These are phyloP conservation scores for Moelleriella libera DNA, from an alignment of 2,329 filamentous ascomycete genomes.

Conservation along the genomic window DNA sequence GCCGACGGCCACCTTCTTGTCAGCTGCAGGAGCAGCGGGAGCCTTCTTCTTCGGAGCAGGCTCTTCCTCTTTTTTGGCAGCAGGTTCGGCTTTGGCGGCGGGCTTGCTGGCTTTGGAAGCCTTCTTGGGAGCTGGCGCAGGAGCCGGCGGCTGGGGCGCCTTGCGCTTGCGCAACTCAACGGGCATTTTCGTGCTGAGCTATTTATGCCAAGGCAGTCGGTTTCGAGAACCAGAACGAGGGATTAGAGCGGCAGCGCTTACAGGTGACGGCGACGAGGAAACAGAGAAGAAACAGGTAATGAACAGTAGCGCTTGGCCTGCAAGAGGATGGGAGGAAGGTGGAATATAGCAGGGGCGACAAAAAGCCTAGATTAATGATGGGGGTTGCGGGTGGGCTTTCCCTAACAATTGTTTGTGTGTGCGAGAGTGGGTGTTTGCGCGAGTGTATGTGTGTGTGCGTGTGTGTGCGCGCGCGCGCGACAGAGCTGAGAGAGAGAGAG, in stretches of 20 bases:
- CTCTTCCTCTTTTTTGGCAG: constrained; percentile 9
- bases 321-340: neutral
- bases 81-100: constrained; percentile 15
- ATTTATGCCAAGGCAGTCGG: neutral
- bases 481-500: constrained; percentile 1
- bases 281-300: neutral
- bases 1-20: constrained; percentile 36
- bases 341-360: neutral
- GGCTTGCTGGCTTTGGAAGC: constrained; percentile 22
- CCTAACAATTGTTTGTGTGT: no score
- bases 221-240: neutral
- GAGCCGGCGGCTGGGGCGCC: constrained; percentile 31
- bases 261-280: neutral
- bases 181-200: constrained; percentile 28
- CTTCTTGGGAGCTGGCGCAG: constrained; percentile 30
- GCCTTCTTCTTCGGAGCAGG: neutral
- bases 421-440: no score
- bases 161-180: constrained; percentile 49
- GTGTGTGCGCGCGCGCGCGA: neutral
- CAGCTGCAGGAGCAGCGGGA: constrained; percentile 9
- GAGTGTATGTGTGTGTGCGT: neutral
- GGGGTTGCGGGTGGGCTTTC: neutral
- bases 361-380: neutral
- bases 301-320: neutral
- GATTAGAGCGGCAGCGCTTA: neutral